These are phyloP conservation scores for Hyphopichia pseudoburtonii DNA, from an alignment of 1,139 yeast genomes.

Conservation along the genomic window DNA sequence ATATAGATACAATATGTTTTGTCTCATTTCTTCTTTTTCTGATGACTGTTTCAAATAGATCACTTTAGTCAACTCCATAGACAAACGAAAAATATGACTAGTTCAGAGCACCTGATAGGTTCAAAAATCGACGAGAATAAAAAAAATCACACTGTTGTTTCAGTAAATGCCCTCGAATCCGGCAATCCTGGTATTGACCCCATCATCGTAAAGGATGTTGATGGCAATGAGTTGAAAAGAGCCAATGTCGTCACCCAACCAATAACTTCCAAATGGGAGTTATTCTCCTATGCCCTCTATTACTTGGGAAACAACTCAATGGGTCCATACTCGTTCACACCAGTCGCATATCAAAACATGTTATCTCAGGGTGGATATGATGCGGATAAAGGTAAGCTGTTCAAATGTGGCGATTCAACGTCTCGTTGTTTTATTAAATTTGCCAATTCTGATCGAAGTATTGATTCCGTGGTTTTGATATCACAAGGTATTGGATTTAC, in stretches of 20 bases:
- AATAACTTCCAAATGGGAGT: slow-evolving; percentile 8
- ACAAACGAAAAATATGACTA: too few species aligned
- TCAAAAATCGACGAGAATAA: neutral
- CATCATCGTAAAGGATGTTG: neutral
- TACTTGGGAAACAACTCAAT: slow-evolving; percentile 9
- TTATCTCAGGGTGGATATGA: slow-evolving; percentile 9
- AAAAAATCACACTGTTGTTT: neutral
- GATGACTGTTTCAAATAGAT: too few species aligned
- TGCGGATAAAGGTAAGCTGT: slow-evolving; percentile 4
- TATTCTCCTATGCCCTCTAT: slow-evolving; percentile 8
- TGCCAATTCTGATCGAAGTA: slow-evolving; percentile 6
- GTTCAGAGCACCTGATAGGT: too few species aligned
- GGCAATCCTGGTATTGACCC: neutral
- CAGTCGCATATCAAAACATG: slow-evolving; percentile 9
- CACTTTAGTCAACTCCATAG: too few species aligned
- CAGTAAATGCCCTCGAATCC: slow-evolving; percentile 1
- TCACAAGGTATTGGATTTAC: slow-evolving; percentile 9
- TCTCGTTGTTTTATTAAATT: slow-evolving; percentile 6
- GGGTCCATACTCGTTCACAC: slow-evolving; percentile 9
- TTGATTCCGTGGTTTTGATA: slow-evolving; percentile 9
- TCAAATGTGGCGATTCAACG: slow-evolving; percentile 7
- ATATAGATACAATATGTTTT: too few species aligned
- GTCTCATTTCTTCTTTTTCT: too few species aligned
- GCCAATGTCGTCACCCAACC: slow-evolving; percentile 4
- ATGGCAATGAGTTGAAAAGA: slow-evolving; percentile 1